Percentiles rank a stretch among this genome's conserved stretches.
Conservation (phyloP, 2,329 filamentous ascomycete genomes). For the Neofusicoccum sp. region DNA sequence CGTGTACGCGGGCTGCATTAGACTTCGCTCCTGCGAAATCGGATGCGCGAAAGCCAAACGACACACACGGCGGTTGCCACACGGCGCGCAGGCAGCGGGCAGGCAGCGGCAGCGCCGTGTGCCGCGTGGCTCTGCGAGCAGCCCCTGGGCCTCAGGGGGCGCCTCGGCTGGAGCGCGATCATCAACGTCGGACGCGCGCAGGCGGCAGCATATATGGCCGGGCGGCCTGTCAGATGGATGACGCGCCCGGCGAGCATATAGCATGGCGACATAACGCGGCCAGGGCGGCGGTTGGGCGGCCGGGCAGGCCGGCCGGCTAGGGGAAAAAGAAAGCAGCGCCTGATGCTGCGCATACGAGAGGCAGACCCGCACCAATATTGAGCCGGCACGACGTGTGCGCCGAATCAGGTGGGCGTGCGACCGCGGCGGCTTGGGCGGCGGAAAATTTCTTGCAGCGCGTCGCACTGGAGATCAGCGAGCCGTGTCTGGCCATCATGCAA, state of each 20-base stretch:
- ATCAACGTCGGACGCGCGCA: conserved; percentile 1
- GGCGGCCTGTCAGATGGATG: conserved; percentile 10
- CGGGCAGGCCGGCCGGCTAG: neutral
- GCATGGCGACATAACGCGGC: neutral
- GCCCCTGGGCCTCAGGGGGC: neutral
- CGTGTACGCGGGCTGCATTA: neutral
- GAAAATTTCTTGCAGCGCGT: conserved; percentile 18
- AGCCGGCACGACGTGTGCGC: neutral
- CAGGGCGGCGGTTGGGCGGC: neutral
- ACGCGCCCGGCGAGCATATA: neutral
- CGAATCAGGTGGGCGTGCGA: neutral
- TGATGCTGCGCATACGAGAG: neutral
- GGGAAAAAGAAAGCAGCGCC: neutral
- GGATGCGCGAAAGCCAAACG: neutral
- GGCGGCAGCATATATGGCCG: too few relatives aligned
- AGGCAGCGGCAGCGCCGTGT: too few relatives aligned
- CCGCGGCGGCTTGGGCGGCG: conserved; percentile 5
- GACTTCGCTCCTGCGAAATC: neutral
- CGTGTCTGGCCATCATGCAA: conserved; percentile 7
- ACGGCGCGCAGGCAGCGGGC: too few relatives aligned
- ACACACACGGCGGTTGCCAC: neutral
- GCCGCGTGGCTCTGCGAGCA: neutral
- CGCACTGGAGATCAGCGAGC: conserved; percentile 6
- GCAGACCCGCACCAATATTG: neutral
- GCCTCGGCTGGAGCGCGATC: neutral